Base-by-base conservation (phyloP, 345 rosid genomes). In the Eutrema yunnanense region DNA sequence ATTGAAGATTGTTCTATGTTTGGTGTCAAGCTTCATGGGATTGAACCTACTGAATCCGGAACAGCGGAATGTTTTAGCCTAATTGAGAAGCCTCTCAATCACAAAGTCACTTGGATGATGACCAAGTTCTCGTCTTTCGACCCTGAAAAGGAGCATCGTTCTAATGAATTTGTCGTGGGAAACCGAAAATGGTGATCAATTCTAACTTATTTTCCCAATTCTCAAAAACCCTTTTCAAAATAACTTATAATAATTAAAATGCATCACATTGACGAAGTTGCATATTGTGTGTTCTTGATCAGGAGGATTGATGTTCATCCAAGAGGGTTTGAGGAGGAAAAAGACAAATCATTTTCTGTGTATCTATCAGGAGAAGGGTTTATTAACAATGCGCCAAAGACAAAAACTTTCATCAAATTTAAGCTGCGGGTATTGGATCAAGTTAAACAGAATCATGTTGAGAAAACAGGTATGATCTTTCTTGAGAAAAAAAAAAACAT, bases 41-140 rank as follows among this genome's bases (percentile, higher is more conserved):
- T 41, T 22, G 32, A 40, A 40, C 42, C 16, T n/a, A 22, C 30
- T n/a, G 5, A 5, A 8, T 3, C 41, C 0, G 71, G 66, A 55
- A 63, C 75, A 40, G 79, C 79, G 0, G 75, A 76, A 32, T 48
- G 60, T 48, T 55, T 76, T 32, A 62, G 40, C 65, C 56, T 76
- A n/a, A 43, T 69, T 6, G 75, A 76, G 65, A 62, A 69, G 16
- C 73, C 75, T 46, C 58, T 3, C 9, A 69, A 63, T 42, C 63
- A 76, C 71, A 76, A 22, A 76, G 60, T 76, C 66, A 76, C 75
- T 47, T 76, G 75, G 75, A 38, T 46, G 71, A 69, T 69, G 66
- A 55, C 60, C 6, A 32, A 42, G 38, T 63, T 62, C 71, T 76
- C 60, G 2, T 62, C 71, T n/a, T 76, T 76, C 38, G 13, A 69